Evolutionary conservation across 1,284 basidiomycete genomes (phyloP), one percentile per base, ranked within the genome.

Genomic region (Cryptococcus hybrid): DNA sequence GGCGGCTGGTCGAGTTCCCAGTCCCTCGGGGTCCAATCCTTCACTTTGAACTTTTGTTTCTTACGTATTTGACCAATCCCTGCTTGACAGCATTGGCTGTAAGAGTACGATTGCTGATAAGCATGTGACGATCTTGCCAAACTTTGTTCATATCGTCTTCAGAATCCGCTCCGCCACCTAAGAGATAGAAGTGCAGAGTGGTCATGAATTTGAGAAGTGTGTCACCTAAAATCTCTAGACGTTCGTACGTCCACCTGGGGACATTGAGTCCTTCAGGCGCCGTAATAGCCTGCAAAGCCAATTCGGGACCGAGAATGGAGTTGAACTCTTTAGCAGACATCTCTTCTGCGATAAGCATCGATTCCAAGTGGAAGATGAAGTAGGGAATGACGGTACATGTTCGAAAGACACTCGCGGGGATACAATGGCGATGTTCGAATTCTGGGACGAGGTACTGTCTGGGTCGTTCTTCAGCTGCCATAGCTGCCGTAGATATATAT

Each of bases 221-320:
- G 50, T 76, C 74, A 48, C 74, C 74, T 8, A 76, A 61, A 18
- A 71, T 63, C 55, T 76, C 74, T 9, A 76, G 61, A 5, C 73
- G 65, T 56, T 76, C 66, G 51, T 76, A 76, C 40, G 59, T 60
- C 30, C 50, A 52, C 9, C 18, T 46, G 15, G 35, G 49, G n/a
- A 36, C 34, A 3, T 34, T 34, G 1, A 56, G 52, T 1, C 60
- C 47, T 3, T 51, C 38, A 0, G 70, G 64, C 2, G 61, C 55
- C 0, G 68, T 67, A 12, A 73, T 54, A 0, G 73, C 73, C 37
- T 68, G 53, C 0, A 66, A 58, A 0, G 66, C 63, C 51, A 69
- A 48, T 55, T 45, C 45, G 5, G 37, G 15, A 7, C 59, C 18
- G 3, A 74, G 43, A 1, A 36, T n/a, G 3, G 58, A 52, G 6